Evolutionary conservation across 352 stramenopile species (phyloP), one percentile per base, ranked within the genome.

Genomic region (Blastocystis sp.): DNA sequence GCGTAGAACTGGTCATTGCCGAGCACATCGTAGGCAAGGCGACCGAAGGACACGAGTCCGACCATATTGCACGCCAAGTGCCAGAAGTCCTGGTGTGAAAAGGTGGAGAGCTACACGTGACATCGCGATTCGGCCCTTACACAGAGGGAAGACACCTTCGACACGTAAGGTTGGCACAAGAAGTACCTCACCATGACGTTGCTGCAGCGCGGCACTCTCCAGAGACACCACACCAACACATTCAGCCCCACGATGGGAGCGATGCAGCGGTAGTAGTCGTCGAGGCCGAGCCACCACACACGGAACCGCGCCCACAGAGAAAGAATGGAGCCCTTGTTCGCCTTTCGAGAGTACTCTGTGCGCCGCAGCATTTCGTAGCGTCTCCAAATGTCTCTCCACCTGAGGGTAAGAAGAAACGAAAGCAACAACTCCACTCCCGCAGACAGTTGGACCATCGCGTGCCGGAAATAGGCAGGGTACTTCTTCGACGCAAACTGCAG

Each of bases 1-100:
- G 59, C 57, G 21, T 59, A 43, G 48, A 87, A 87, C n/a, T 87
- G 77, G 17, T 87, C 77, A 9, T 28, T 76, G 17, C 77, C 77
- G 11, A 87, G 40, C 21, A 24, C n/a, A 48, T 87, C 64, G 38
- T 65, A 65, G 21, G 52, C 71, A 34, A 81, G n/a, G 4, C 45
- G 71, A 19, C 45, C 71, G 59, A 81, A 81, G 6, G 71, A 81
- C 24, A 81, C 21, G 2, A 81, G 52, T 0, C 42, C 71, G n/a
- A 81, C 66, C 71, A 81, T 81, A 21, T 81, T 81, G 28, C 45
- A 59, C 9, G 57, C 52, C 11, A 81, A 11, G 38, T 81, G 71
- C 71, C 71, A 81, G 17, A 61, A 48, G 1, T 81, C 42, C 42
- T 66, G 43, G 63, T 81, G 71, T 43, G 71, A 81, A 64, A 81